Evolutionary conservation across 441 rosid genomes (phyloP).

Genomic region (Rhodomyrtus psidioides): DNA sequence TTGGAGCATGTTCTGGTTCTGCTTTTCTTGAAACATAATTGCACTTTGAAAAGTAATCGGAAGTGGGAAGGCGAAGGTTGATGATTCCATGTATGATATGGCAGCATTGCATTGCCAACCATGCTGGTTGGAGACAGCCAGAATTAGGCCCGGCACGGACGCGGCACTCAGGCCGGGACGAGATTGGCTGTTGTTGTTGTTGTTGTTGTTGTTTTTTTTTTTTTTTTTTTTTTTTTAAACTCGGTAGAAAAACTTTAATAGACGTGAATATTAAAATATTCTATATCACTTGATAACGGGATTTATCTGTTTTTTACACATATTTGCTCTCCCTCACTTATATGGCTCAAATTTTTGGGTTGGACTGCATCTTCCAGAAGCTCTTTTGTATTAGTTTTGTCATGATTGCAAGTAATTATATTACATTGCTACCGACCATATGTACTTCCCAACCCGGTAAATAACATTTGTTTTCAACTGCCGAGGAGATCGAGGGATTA

Average conservation of each 20-base stretch:
- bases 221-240: no score
- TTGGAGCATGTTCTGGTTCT: neutral
- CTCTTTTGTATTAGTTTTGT: neutral
- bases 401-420: no score
- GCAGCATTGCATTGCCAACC: neutral
- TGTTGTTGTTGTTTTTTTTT: no score
- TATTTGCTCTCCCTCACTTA: fast-evolving
- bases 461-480: neutral
- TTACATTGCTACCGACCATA: neutral
- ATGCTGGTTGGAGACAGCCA: neutral
- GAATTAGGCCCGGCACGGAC: neutral
- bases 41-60: no score
- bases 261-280: no score
- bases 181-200: no score
- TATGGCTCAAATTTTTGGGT: neutral
- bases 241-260: neutral
- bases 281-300: neutral
- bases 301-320: neutral
- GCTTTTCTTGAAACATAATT: neutral
- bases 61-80: neutral
- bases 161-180: neutral
- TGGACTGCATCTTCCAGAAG: fast-evolving
- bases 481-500: neutral
- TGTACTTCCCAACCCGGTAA: neutral
- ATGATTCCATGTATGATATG: neutral